Evolutionary conservation across 371 early-diverging fungal genomes (phyloP), one percentile per base, ranked within the genome.

Genomic region (Mucor sp.): DNA sequence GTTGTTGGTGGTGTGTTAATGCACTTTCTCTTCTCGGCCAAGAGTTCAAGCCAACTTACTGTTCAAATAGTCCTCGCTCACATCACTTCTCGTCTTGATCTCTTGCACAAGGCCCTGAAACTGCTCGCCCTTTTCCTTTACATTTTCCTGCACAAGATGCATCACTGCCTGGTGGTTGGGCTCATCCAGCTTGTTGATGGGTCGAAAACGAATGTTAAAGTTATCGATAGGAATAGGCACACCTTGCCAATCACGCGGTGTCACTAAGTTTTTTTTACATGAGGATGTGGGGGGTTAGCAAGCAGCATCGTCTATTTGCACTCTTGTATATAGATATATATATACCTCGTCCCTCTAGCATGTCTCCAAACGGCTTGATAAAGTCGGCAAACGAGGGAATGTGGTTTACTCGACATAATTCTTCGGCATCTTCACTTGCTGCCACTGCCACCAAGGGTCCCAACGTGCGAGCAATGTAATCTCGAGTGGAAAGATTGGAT

Each of bases 351-450:
- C 90, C 89, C 56, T 91, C 89, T 37, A 95, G 87, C 47, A 81
- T 81, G 23, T 88, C 87, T 14, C 95, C 95, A 84, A 96, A 95
- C 8, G 97, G 97, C 53, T 84, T 78, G 37, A 96, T 74, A 21
- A 95, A 80, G 65, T 94, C 91, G 9, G 85, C 86, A 70, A 95
- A 85, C 0, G 89, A 82, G 28, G 87, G 80, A 58, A 94, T 81
- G 53, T 87, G 81, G 74, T 91, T 94, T 11, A 77, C 79, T 57
- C 82, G 84, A 61, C 90, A 92, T 12, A 91, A 74, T 57, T 88
- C 89, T 37, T 90, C 90, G 1, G 89, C 92, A 70, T 90, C 93
- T 47, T 79, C 79, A 32, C 94, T 90, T 14, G 93, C 86, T 19
- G 89, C 75, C 6, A 94, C 90, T 1, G 92, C 91, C 53, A 94